Evolutionary conservation across 768 basidiomycete genomes (phyloP).

Genomic region (Amanita rubescens): DNA sequence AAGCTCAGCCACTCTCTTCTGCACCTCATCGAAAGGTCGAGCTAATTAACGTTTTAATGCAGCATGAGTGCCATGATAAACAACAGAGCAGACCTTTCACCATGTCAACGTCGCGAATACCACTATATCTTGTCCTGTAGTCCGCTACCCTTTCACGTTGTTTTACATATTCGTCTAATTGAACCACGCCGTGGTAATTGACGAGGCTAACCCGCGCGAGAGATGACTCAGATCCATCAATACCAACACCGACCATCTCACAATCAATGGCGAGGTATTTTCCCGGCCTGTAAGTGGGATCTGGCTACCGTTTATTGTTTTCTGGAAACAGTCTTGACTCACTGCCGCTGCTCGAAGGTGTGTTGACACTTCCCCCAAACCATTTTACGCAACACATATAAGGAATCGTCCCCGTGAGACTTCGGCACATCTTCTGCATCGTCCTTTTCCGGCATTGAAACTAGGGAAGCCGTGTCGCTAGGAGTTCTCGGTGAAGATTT

Average conservation of each 20-base stretch:
- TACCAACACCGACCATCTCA: slow-evolving; percentile 96
- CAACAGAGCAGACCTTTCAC: slow-evolving; percentile 39
- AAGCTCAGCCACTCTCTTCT: slow-evolving; percentile 68
- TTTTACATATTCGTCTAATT: slow-evolving; percentile 79
- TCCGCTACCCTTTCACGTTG: slow-evolving; percentile 88
- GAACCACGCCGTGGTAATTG: slow-evolving; percentile 76
- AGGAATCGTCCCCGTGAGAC: slow-evolving; percentile 40
- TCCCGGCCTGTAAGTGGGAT: slow-evolving; percentile 39
- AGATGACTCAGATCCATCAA: slow-evolving; percentile 73
- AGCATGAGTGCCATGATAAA: not conserved
- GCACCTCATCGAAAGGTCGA: slow-evolving; percentile 70
- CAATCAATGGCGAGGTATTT: slow-evolving; percentile 86
- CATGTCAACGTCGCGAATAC: slow-evolving; percentile 73
- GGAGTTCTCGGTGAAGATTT: not conserved
- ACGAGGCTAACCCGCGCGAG: slow-evolving; percentile 87
- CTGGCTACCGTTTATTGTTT: not conserved
- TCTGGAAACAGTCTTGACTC: slow-evolving; percentile 16
- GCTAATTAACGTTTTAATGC: slow-evolving; percentile 34
- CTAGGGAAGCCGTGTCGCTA: not conserved
- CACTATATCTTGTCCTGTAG: slow-evolving; percentile 87
- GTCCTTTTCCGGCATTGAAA: not conserved
- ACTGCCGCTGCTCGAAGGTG: slow-evolving; percentile 36
- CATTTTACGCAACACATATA: slow-evolving; percentile 42
- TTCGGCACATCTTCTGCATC: not conserved
- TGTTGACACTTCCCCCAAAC: slow-evolving; percentile 39